A percentile compares a stretch with the other conserved stretches of the same genome.
Evolutionary conservation across 345 rosid genomes (phyloP).

Genomic region (Sisymbrium irio): DNA sequence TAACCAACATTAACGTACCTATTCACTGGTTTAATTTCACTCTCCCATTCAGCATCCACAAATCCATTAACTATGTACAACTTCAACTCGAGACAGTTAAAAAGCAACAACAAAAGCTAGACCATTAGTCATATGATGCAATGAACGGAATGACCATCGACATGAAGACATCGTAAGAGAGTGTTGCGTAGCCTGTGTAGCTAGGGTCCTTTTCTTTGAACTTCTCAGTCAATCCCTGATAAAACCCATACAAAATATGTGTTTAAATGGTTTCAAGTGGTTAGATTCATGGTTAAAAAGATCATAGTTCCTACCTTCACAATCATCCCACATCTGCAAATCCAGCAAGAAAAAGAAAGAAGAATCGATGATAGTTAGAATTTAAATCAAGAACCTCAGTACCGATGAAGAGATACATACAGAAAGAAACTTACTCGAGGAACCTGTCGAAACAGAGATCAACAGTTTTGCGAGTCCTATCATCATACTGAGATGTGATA

Average conservation of each 20-base stretch:
- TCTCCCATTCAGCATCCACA: not conserved
- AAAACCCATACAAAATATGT: not conserved
- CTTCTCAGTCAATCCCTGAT: constrained; percentile 68
- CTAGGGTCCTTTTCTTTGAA: constrained; percentile 62
- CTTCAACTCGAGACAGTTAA: not conserved
- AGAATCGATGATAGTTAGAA: not conserved
- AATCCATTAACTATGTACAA: not conserved
- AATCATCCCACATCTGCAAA: constrained; percentile 69
- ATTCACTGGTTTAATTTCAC: not conserved
- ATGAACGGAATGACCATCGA: constrained; percentile 60
- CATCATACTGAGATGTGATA: constrained; percentile 48
- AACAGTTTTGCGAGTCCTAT: constrained; percentile 42
- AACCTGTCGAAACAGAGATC: constrained; percentile 63
- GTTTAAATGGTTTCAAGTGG: not conserved
- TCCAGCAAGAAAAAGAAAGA: not conserved
- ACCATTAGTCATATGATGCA: constrained; percentile 46
- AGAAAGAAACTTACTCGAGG: constrained; percentile 52
- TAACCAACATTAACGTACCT: not conserved
- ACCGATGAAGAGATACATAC: not conserved
- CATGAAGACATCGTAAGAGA: constrained; percentile 62
- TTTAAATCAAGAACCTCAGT: not conserved
- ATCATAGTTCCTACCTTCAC: constrained; percentile 52
- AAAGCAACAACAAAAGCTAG: not conserved
- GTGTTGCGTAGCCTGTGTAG: constrained; percentile 47
- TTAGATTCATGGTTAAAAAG: not conserved